Conservation (phyloP, 2,329 filamentous ascomycete species). For the Tolypocladium guangdongense region DNA sequence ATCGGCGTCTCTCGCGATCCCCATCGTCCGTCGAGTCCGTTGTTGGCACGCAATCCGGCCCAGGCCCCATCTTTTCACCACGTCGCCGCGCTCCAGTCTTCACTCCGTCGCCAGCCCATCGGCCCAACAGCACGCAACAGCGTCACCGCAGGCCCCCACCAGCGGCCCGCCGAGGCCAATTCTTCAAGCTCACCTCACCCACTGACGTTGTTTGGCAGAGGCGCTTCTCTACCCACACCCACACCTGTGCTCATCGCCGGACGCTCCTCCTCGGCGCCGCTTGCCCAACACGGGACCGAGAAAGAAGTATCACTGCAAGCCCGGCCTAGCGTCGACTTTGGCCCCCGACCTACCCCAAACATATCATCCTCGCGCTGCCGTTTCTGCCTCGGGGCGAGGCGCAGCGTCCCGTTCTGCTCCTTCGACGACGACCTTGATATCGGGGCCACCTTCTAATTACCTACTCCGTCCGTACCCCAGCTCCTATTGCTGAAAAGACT, state of each 20-base stretch:
- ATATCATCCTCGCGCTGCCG: background rate
- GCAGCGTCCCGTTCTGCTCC: background rate
- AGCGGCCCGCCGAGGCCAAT: conserved; percentile 6
- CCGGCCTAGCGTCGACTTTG: background rate
- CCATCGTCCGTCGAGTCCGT: background rate
- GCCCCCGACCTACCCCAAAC: background rate
- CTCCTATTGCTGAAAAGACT: background rate
- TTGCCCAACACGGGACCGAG: background rate
- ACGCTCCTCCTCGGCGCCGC: background rate
- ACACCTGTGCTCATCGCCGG: background rate
- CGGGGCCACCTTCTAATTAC: background rate
- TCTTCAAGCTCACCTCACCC: conserved; percentile 3
- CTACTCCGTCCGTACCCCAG: background rate
- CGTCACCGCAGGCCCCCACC: conserved; percentile 4
- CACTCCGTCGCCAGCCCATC: background rate
- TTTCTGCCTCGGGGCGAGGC: background rate
- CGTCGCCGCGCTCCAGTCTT: background rate
- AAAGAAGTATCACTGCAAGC: background rate
- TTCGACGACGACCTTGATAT: background rate
- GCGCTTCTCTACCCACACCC: conserved; percentile 1
- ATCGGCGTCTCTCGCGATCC: background rate
- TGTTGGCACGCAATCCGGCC: background rate
- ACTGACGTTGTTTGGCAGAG: conserved; percentile 6
- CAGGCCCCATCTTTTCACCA: background rate
- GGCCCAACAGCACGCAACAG: conserved; percentile 2